These are phyloP conservation scores for Triticum urartu DNA, from an alignment of 176 grass and related monocot species.

Conservation along the genomic window DNA sequence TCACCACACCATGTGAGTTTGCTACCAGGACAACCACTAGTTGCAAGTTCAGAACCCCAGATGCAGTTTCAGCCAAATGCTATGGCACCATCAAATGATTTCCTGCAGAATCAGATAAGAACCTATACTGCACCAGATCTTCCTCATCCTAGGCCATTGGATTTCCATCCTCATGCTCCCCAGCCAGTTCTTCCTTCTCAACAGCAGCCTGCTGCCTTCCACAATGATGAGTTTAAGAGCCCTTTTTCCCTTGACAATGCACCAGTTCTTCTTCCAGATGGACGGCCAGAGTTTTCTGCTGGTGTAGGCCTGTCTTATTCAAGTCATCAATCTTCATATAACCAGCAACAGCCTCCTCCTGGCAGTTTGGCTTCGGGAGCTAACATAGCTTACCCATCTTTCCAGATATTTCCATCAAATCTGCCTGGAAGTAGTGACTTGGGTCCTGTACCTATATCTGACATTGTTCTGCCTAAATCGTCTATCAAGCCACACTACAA, in stretches of 20 bases:
- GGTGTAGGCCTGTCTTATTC: slow-evolving; percentile 48
- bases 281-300: slow-evolving; percentile 43
- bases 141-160: slow-evolving; percentile 34
- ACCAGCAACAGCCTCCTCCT: slow-evolving; percentile 50
- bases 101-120: slow-evolving; percentile 45
- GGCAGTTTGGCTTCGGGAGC: slow-evolving; percentile 54
- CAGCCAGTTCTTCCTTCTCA: slow-evolving; percentile 37
- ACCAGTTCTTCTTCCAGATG: slow-evolving; percentile 31
- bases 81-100: slow-evolving; percentile 42
- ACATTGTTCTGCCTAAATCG: slow-evolving; percentile 52
- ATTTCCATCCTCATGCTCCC: slow-evolving; percentile 39
- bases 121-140: slow-evolving; percentile 31
- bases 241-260: slow-evolving; percentile 44
- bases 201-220: slow-evolving; percentile 38
- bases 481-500: slow-evolving; percentile 88
- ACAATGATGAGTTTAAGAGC: slow-evolving; percentile 32
- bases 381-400: slow-evolving; percentile 45
- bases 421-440: slow-evolving; percentile 46
- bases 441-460: slow-evolving; percentile 46
- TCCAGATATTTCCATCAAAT: slow-evolving; percentile 46
- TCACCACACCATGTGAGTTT: slow-evolving; percentile 10
- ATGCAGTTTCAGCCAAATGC: slow-evolving; percentile 48
- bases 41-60: slow-evolving; percentile 37
- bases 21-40: slow-evolving; percentile 15
- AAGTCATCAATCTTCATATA: slow-evolving; percentile 46